Evolutionary conservation across 225 moss, liverwort and hornwort genomes (phyloP), one percentile per base, ranked within the genome.

Genomic region (Polytrichum commune): DNA sequence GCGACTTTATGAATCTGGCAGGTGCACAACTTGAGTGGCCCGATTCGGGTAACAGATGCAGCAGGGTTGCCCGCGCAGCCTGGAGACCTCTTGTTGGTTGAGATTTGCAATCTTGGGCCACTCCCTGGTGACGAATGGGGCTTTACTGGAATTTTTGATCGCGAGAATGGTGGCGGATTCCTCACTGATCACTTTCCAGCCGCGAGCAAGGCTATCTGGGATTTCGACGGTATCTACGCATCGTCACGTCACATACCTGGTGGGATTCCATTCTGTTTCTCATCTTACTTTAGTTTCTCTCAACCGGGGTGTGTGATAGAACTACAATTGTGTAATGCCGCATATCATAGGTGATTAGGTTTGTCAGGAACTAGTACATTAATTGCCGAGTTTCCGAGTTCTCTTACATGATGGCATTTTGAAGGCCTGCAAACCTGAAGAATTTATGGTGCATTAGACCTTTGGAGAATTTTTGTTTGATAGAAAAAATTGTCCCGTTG

Each of bases 171-270:
- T 18, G 93, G 93, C n/a, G 93, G 93, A 53, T 93, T 93, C 66
- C 84, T 93, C 77, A 93, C 93, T 5, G 93, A 93, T 73, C 93
- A 93, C 80, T 93, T 93, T 69, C 93, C 93, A 7, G 75, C 71
- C n/a, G 93, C 93, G 29, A 86, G 77, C 84, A 93, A 93, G 70
- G 93, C 93, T 56, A 88, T 93, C 79, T 93, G 93, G 93, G 85
- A 93, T 71, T 93, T 93, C 73, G 91, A 93, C 30, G 93, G 93
- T 29, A 93, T 93, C 64, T 91, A 80, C 72, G 24, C 91, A 32
- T 90, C 93, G 5, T 93, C 93, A 66, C 91, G 93, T 27, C 93
- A 93, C 58, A 91, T 93, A 63, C 93, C 93, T 77, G 93, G 93
- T 88, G 69, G 3, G 4, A 46, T 46, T 16, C 13, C 46, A 46